Evolutionary conservation across 768 basidiomycete genomes (phyloP).

Genomic region (Mycena haematopus): DNA sequence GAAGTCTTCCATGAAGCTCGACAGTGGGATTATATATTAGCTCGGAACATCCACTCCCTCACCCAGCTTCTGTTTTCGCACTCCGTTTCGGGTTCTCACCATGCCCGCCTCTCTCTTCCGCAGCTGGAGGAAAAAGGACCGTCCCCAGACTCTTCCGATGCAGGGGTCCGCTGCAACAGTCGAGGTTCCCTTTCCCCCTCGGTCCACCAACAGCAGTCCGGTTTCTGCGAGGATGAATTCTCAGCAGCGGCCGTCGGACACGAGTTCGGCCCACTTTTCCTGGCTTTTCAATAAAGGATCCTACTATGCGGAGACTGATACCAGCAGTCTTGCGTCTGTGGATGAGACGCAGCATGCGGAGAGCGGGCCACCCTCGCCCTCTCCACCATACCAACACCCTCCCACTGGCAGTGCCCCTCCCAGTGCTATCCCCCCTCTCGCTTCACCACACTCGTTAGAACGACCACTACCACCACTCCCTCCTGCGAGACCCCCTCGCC

Average conservation of each 20-base stretch:
- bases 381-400: conserved; percentile 33
- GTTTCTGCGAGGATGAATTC: neutral
- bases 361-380: conserved; percentile 17
- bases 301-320: conserved; percentile 3
- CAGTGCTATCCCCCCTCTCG: conserved; percentile 12
- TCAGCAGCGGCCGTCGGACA: conserved; percentile 15
- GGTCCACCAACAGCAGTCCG: conserved; percentile 21
- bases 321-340: conserved; percentile 13
- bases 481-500: conserved; percentile 38
- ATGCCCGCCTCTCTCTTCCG: conserved; percentile 45
- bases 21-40: conserved; percentile 22
- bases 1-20: conserved; percentile 23
- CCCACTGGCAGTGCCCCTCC: too few species aligned
- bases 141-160: conserved; percentile 13
- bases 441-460: conserved; percentile 18
- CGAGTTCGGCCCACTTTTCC: conserved; percentile 15
- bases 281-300: conserved; percentile 16
- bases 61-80: conserved; percentile 8
- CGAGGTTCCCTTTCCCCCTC: conserved; percentile 2
- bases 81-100: conserved; percentile 38
- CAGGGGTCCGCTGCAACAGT: neutral
- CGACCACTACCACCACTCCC: conserved; percentile 26
- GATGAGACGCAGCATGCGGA: neutral
- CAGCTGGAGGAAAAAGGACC: conserved; percentile 47
- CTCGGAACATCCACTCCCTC: conserved; percentile 4